Conservation (phyloP, 148 eudicot genomes). For the Suaeda aralocaspica region DNA sequence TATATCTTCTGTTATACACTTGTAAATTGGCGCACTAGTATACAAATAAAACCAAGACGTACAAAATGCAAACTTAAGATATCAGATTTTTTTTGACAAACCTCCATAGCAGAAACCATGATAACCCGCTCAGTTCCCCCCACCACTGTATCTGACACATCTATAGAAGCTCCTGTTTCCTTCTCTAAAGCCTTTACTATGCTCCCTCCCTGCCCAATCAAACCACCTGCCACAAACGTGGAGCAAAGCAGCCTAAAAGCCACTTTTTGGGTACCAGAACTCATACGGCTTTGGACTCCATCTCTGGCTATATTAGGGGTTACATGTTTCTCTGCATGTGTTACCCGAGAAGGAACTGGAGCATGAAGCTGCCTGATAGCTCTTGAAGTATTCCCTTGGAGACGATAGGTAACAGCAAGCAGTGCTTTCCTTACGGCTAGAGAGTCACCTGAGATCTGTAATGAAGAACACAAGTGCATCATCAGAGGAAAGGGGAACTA, state of each 20-base stretch:
- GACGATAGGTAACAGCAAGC: conserved; percentile 18
- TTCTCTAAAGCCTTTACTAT: conserved; percentile 9
- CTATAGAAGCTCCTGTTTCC: conserved; percentile 21
- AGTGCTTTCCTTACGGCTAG: conserved; percentile 23
- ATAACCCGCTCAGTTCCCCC: conserved; percentile 17
- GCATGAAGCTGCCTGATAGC: background rate
- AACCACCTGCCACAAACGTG: conserved; percentile 10
- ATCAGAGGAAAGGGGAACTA: too few relatives aligned
- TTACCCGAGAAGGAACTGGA: background rate
- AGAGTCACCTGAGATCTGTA: conserved; percentile 19
- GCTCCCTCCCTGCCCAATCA: conserved; percentile 13
- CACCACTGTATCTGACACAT: conserved; percentile 3
- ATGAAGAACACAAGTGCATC: background rate
- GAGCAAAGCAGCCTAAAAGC: conserved; percentile 19
- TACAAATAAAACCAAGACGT: background rate
- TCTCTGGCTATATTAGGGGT: background rate
- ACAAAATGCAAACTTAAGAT: background rate
- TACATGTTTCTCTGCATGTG: conserved; percentile 5
- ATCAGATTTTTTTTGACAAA: background rate
- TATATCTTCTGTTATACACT: too few relatives aligned
- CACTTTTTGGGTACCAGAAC: conserved; percentile 15
- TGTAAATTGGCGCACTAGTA: background rate
- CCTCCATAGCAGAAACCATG: conserved; percentile 24
- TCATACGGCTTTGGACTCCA: background rate
- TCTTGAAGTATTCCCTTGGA: conserved; percentile 11